Evolutionary conservation across 139 green algal species (phyloP), one percentile per base, ranked within the genome.

Genomic region (Chlorella sorokiniana): DNA sequence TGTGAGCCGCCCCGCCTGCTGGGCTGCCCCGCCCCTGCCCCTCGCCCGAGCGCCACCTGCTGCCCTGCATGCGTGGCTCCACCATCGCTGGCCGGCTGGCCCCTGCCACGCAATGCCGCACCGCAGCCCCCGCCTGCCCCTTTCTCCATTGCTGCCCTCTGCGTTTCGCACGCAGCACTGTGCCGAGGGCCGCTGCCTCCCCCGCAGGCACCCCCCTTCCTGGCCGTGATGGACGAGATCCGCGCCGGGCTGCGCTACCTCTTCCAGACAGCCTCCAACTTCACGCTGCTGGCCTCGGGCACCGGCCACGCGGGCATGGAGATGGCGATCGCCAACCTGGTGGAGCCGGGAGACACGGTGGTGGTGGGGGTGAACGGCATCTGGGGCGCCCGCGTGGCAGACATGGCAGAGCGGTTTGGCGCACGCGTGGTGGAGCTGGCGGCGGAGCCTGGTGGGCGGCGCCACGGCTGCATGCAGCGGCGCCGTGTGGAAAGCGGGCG

Each of bases 201-300:
- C 4, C 9, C 67, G 83, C 82, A 89, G 87, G 81, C 95, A 98
- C 85, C 95, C 94, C 95, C 96, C 10, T 97, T 98, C 86, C 84
- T 98, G 56, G 92, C 94, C 72, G 95, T 98, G 78, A 98, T 98
- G 94, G 93, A 96, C 79, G 92, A 96, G 61, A 83, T 93, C 18
- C 86, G 93, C 68, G 84, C 93, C 45, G 96, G 95, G n/a, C 93
- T 98, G 73, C 82, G 92, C 45, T 93, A 93, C 78, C 37, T 90
- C 14, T 92, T 93, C 81, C 95, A 98, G 84, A 98, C 95, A 16
- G 81, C 93, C 42, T 91, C 82, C 82, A 90, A 87, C 82, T 95
- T 97, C 89, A 96, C 91, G 1, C 87, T 97, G 16, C 87, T 94
- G 81, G 89, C 97, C 29, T 90, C 40, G 93, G 95, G 95, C 69